These are phyloP conservation scores for Macrolepiota dolichaula DNA, from an alignment of 768 basidiomycete genomes.

Conservation along the genomic window DNA sequence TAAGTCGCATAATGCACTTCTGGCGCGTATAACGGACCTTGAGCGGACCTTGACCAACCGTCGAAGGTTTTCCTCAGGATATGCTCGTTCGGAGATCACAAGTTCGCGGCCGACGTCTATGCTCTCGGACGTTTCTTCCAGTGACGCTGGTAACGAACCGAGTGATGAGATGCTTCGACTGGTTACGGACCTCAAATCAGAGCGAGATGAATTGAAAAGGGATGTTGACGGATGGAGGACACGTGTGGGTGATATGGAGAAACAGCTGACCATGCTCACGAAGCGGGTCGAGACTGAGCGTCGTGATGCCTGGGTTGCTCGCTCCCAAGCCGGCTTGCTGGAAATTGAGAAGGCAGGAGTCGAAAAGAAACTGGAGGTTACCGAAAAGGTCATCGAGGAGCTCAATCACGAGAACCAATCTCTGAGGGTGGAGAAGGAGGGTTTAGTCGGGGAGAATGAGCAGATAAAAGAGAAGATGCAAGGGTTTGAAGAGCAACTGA, in stretches of 20 bases:
- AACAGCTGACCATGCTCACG: conserved; percentile 59
- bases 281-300: conserved; percentile 75
- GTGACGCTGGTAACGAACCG: conserved; percentile 43
- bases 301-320: conserved; percentile 80
- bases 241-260: conserved; percentile 75
- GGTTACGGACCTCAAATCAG: conserved; percentile 76
- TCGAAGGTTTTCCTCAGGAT: conserved; percentile 30
- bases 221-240: conserved; percentile 87
- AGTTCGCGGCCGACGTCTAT: conserved; percentile 52
- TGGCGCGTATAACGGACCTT: conserved; percentile 78
- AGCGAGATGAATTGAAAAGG: conserved; percentile 84
- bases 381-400: conserved; percentile 26
- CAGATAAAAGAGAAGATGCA: conserved; percentile 28
- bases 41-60: conserved; percentile 61
- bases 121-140: conserved; percentile 38
- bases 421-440: conserved; percentile 23
- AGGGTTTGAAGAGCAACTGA: conserved; percentile 53
- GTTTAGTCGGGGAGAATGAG: conserved; percentile 32
- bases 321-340: conserved; percentile 62
- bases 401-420: conserved; percentile 25
- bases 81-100: conserved; percentile 27
- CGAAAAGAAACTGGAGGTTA: conserved; percentile 42
- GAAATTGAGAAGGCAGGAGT: conserved; percentile 65
- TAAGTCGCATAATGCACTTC: conserved; percentile 79
- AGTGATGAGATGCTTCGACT: conserved; percentile 77